Base-by-base conservation (phyloP, 257 asterid genomes). In the Ilex aquifolium region DNA sequence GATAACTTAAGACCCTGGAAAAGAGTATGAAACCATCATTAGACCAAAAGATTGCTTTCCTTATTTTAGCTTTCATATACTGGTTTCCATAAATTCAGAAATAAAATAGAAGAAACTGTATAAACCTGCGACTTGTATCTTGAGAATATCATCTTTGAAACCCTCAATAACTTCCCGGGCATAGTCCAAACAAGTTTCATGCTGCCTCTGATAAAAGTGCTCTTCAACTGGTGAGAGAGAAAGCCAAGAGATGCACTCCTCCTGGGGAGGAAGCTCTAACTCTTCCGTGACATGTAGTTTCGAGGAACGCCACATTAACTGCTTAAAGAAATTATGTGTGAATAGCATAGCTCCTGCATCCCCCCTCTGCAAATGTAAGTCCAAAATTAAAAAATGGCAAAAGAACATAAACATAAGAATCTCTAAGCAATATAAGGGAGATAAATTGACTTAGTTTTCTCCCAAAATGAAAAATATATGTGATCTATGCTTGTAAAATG, bases 251-350 rank as follows among this genome's bases (percentile, higher is more conserved):
- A 89, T 79, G 32, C 83, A 69, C 81, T 92, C 97, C 71, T 89
- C 97, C 73, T 89, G 99, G 44, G 89, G 88, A 60, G 97, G 97
- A 79, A 92, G 86, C 66, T 80, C 82, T 48, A 92, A 73, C 75
- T 92, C 99, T 40, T 87, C 96, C 72, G 84, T 80, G 69, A 92
- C 95, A 71, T 83, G 84, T 50, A 62, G 79, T 74, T 92, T 92
- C 50, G 99, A 87, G 68, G 97, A 79, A 69, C 99, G 88, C 99
- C 99, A 92, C 97, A 92, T 85, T 49, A 89, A 71, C 59, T 74
- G 85, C 67, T 82, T 84, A 55, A 92, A 89, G 77, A 82, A 84
- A 40, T 65, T 77, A 56, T 92, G 95, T 0, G 95, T 71, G 74
- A 89, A 92, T 51, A 65, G 48, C 72, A 76, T 81, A 44, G 99